These are phyloP conservation scores for Colletotrichum noveboracense DNA, from an alignment of 2,329 filamentous ascomycete species.

Conservation along the genomic window DNA sequence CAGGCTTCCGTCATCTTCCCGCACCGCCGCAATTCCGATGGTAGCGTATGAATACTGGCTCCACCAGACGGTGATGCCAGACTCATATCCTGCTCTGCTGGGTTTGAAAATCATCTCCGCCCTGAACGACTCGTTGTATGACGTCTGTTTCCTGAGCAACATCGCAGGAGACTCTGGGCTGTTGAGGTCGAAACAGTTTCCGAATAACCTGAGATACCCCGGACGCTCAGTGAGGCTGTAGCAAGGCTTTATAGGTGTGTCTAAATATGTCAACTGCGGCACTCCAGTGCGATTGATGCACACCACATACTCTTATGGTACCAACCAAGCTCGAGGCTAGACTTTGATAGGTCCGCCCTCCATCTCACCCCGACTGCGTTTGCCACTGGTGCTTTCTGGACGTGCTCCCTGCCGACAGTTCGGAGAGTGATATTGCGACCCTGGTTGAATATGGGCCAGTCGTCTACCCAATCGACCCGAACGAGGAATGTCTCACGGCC, in stretches of 20 bases:
- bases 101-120: constrained; percentile 52
- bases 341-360: constrained; percentile 37
- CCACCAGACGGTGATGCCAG: constrained; percentile 60
- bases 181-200: constrained; percentile 56
- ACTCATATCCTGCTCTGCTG: constrained; percentile 47
- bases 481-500: constrained; percentile 56
- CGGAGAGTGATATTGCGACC: constrained; percentile 47
- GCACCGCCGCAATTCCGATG: constrained; percentile 30
- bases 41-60: constrained; percentile 47
- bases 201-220: constrained; percentile 51
- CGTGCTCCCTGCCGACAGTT: constrained; percentile 33
- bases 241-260: constrained; percentile 52
- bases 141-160: constrained; percentile 58
- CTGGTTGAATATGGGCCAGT: constrained; percentile 57
- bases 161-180: constrained; percentile 56
- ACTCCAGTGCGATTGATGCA: background rate
- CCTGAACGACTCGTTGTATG: constrained; percentile 45
- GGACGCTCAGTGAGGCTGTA: constrained; percentile 51
- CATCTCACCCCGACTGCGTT: constrained; percentile 37
- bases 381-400: constrained; percentile 20
- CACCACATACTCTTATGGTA: constrained; percentile 37
- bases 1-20: constrained; percentile 8
- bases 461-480: constrained; percentile 52
- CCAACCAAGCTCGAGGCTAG: constrained; percentile 39
- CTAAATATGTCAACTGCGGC: constrained; percentile 28